These are phyloP conservation scores for Coemansia sp. DNA, from an alignment of 192 early-diverging fungal genomes.

Conservation along the genomic window DNA sequence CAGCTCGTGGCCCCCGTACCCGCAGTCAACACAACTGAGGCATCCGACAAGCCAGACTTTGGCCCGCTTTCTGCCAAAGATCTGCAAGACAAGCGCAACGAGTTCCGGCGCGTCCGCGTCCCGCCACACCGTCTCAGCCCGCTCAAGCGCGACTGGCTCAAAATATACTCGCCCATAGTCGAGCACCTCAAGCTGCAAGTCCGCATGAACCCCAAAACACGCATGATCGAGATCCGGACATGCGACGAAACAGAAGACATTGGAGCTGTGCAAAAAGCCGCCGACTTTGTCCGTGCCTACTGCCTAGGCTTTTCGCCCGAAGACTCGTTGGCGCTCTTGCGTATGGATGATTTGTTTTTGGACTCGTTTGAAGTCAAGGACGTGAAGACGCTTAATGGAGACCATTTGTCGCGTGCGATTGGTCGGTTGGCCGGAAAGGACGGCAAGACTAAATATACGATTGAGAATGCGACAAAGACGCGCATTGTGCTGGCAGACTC, in stretches of 20 bases:
- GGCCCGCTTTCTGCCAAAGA: conserved; percentile 60
- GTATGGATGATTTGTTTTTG: conserved; percentile 94
- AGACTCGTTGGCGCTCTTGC: conserved; percentile 90
- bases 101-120: conserved; percentile 82
- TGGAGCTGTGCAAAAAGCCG: conserved; percentile 92
- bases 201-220: conserved; percentile 88
- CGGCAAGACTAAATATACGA: conserved; percentile 95
- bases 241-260: conserved; percentile 83
- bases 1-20: conserved; percentile 40
- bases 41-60: conserved; percentile 65
- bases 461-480: conserved; percentile 96
- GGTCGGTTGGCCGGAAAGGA: conserved; percentile 98
- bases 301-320: conserved; percentile 91
- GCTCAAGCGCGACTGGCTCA: conserved; percentile 89
- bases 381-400: conserved; percentile 90
- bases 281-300: conserved; percentile 95
- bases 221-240: conserved; percentile 85
- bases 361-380: conserved; percentile 99
- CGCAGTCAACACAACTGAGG: conserved; percentile 24
- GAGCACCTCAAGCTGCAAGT: conserved; percentile 95
- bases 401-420: conserved; percentile 95
- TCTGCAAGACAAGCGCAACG: conserved; percentile 37
- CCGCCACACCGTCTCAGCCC: conserved; percentile 93
- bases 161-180: conserved; percentile 95
- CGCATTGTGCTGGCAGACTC: conserved; percentile 96